These are phyloP conservation scores for Luvunga scandens DNA, from an alignment of 345 rosid genomes.

Conservation along the genomic window DNA sequence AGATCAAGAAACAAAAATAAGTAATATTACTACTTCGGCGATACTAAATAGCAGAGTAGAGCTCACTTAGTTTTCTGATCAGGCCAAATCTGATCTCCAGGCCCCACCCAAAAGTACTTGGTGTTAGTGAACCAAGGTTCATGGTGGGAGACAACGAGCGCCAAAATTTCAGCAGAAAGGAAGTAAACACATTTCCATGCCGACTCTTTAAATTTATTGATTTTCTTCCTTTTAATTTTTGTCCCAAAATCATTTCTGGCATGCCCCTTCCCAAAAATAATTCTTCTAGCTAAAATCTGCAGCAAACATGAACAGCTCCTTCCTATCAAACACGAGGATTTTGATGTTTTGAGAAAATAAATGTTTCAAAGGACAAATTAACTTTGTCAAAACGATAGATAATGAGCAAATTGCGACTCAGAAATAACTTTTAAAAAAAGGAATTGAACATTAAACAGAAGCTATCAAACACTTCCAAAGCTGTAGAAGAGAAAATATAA, in stretches of 20 bases:
- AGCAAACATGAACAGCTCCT: slow-evolving; percentile 16
- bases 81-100: slow-evolving; percentile 81
- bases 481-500: background rate
- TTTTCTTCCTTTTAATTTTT: slow-evolving; percentile 48
- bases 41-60: background rate
- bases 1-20: background rate
- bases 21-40: background rate
- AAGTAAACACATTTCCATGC: slow-evolving; percentile 90
- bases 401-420: slow-evolving; percentile 33
- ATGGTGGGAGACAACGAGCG: slow-evolving; percentile 48
- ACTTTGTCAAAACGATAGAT: background rate
- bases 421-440: too few species aligned
- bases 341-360: background rate
- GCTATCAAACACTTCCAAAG: background rate
- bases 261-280: slow-evolving; percentile 55
- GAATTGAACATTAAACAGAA: background rate
- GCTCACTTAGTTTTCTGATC: slow-evolving; percentile 83
- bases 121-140: slow-evolving; percentile 90
- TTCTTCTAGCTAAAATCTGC: slow-evolving; percentile 57
- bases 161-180: slow-evolving; percentile 70
- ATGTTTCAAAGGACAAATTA: background rate
- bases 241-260: slow-evolving; percentile 29
- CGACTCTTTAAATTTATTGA: slow-evolving; percentile 81
- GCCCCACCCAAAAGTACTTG: slow-evolving; percentile 79
- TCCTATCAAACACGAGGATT: background rate